Conservation (phyloP, 2,329 filamentous ascomycete genomes). For the Thielaviopsis euricoi region DNA sequence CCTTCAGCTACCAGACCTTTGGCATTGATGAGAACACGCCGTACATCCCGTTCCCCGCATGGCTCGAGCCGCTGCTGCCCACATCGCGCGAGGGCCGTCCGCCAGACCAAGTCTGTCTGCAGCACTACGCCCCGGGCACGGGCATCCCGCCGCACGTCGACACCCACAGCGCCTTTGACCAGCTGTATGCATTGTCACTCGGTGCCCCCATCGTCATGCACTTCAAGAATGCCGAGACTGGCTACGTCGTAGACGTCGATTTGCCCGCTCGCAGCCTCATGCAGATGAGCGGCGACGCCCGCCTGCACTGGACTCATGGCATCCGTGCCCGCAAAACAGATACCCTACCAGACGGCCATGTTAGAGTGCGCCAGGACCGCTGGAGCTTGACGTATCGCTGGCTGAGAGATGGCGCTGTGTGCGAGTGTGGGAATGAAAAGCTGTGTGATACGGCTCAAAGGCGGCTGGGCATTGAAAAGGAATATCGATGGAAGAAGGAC, state of each 20-base stretch:
- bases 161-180: constrained; percentile 31
- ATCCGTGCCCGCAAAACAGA: constrained; percentile 38
- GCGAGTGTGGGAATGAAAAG: constrained; percentile 32
- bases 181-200: constrained; percentile 29
- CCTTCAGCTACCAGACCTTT: constrained; percentile 42
- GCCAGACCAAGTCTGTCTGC: constrained; percentile 42
- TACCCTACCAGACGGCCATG: constrained; percentile 26
- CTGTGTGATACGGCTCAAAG: constrained; percentile 36
- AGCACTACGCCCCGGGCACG: constrained; percentile 41
- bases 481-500: constrained; percentile 31
- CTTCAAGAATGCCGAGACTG: constrained; percentile 20
- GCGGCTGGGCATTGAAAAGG: constrained; percentile 28
- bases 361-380: constrained; percentile 26
- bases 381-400: constrained; percentile 42
- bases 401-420: constrained; percentile 28
- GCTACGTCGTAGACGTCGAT: constrained; percentile 25
- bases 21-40: constrained; percentile 33
- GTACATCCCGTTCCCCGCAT: constrained; percentile 33
- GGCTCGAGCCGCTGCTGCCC: constrained; percentile 32
- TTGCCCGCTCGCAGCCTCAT: constrained; percentile 32
- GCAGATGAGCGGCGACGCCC: constrained; percentile 31
- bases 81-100: constrained; percentile 22
- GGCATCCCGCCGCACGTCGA: constrained; percentile 47
- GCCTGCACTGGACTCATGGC: constrained; percentile 39
- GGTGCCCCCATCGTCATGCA: constrained; percentile 28